A percentile compares a stretch with the other conserved stretches of the same genome.
Conservation (phyloP, 345 rosid genomes). For the Gossypium longicalyx region DNA sequence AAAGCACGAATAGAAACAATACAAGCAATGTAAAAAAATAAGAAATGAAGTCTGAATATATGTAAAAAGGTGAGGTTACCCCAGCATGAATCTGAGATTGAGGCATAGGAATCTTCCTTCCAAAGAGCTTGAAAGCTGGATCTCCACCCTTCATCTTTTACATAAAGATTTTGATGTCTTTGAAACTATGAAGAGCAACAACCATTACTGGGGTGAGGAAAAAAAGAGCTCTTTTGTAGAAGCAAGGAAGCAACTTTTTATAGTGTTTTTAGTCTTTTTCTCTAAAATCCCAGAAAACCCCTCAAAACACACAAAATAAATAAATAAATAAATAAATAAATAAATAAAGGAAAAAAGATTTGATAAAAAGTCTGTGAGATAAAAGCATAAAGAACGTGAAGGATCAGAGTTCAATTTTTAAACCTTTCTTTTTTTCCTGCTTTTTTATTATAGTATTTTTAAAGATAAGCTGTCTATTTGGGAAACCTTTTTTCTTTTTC, state of each 20-base stretch:
- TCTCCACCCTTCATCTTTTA: constrained; percentile 33
- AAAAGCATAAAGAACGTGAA: constrained; percentile 53
- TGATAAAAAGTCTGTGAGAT: constrained; percentile 21
- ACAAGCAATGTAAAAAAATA: neutral
- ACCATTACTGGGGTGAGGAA: constrained; percentile 18
- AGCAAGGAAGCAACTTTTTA: constrained; percentile 15
- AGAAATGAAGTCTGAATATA: neutral
- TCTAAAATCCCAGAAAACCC: constrained; percentile 17
- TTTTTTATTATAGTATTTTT: neutral
- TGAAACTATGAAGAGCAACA: constrained; percentile 23
- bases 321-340: too few species aligned
- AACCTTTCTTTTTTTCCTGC: neutral
- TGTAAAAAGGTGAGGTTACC: neutral
- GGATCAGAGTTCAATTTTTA: constrained; percentile 26
- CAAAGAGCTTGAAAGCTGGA: constrained; percentile 72
- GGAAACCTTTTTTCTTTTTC: neutral
- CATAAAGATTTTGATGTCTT: neutral
- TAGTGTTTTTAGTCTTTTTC: neutral
- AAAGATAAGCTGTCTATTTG: neutral
- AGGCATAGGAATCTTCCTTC: constrained; percentile 57
- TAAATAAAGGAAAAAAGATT: neutral
- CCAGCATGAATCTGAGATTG: constrained; percentile 40
- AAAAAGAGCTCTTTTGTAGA: neutral
- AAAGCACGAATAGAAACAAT: neutral
- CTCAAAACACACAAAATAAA: constrained; percentile 17